Percentiles rank a stretch among this genome's conserved stretches.
These are phyloP conservation scores for Heracleum sosnowskyi DNA, from an alignment of 129 eudicot genomes.

Conservation along the genomic window DNA sequence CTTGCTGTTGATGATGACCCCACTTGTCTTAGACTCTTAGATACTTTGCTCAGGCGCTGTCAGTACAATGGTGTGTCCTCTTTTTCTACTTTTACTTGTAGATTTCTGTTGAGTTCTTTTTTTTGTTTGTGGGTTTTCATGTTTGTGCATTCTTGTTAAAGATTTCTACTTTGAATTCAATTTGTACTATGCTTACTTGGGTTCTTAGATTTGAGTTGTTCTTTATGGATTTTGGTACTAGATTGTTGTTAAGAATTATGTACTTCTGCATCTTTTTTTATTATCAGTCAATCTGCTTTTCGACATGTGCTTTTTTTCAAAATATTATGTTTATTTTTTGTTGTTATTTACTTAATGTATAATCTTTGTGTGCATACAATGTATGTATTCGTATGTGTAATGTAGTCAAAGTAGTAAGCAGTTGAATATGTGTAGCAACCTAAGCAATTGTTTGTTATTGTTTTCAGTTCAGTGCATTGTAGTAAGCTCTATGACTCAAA, in stretches of 20 bases:
- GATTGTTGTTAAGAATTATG: not conserved
- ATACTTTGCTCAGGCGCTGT: conserved; percentile 47
- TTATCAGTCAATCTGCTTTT: not conserved
- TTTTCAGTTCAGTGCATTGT: no score
- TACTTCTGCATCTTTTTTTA: not conserved
- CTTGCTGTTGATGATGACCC: conserved; percentile 66
- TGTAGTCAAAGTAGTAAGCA: not conserved
- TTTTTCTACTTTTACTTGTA: not conserved
- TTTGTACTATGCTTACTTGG: no score
- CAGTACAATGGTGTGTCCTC: conserved; percentile 42
- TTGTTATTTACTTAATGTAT: conserved; percentile 1
- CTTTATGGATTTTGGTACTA: not conserved
- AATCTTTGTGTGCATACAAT: not conserved
- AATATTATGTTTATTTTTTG: not conserved
- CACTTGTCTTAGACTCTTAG: conserved; percentile 52
- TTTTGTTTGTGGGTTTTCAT: conserved; percentile 4
- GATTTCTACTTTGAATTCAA: not conserved
- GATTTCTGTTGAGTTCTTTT: not conserved
- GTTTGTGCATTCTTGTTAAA: not conserved
- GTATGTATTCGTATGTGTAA: no score
- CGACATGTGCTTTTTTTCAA: not conserved
- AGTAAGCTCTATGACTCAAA: no score
- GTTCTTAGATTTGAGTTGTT: conserved; percentile 9
- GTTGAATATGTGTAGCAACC: not conserved
- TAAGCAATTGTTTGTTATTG: no score